phyloP scores from a whole-genome alignment of 805 yeast genomes.

The Sungouiella thailandica region DNA sequence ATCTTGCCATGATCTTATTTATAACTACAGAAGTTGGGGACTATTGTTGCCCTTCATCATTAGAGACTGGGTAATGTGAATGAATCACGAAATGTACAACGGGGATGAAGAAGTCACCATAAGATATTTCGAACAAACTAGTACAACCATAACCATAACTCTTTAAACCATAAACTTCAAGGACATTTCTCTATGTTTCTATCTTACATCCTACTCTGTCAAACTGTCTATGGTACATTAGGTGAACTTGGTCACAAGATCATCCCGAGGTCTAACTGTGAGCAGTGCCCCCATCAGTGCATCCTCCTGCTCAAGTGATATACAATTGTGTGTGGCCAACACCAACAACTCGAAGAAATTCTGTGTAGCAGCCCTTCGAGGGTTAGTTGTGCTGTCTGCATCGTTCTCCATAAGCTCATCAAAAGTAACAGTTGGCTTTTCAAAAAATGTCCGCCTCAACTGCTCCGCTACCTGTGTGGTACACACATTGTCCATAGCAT shows the following conservation, averaged over 20 bases:
- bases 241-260: conserved; percentile 23
- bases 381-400: conserved; percentile 24
- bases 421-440: conserved; percentile 21
- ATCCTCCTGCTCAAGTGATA: conserved; percentile 54
- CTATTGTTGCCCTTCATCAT: too few relatives aligned
- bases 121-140: too few relatives aligned
- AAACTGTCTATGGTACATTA: too few relatives aligned
- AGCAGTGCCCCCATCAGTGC: conserved; percentile 53
- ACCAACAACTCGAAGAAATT: conserved; percentile 81
- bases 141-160: too few relatives aligned
- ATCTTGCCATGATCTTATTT: too few relatives aligned
- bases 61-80: too few relatives aligned
- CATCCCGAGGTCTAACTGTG: conserved; percentile 42
- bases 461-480: conserved; percentile 51
- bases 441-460: conserved; percentile 32
- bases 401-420: conserved; percentile 39
- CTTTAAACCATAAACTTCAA: too few relatives aligned
- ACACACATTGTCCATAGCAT: conserved; percentile 33
- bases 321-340: conserved; percentile 71
- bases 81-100: too few relatives aligned
- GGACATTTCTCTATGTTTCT: too few relatives aligned
- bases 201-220: too few relatives aligned
- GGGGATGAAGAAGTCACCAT: too few relatives aligned
- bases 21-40: too few relatives aligned
- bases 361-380: conserved; percentile 58